phyloP scores from a whole-genome alignment of 1,284 basidiomycete species.

The Afroboletus lepidellus region DNA sequence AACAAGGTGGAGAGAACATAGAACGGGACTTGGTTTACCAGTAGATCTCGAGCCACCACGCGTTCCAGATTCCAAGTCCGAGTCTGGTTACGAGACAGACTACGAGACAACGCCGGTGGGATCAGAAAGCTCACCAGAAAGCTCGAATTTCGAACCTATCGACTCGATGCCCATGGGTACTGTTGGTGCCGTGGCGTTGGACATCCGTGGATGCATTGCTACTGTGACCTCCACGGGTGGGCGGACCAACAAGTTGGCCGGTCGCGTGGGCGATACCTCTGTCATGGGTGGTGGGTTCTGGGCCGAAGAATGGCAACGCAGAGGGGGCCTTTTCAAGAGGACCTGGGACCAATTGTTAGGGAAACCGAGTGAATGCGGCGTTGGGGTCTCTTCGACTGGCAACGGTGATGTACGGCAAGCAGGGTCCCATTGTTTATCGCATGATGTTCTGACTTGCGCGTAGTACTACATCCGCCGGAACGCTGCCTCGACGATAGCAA shows the following conservation, averaged over 20 bases:
- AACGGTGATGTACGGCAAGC: conserved; percentile 62
- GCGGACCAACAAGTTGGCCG: conserved; percentile 79
- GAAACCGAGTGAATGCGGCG: conserved; percentile 40
- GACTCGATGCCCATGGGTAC: conserved; percentile 73
- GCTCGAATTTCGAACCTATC: conserved; percentile 35
- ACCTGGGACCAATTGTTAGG: conserved; percentile 43
- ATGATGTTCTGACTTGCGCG: conserved; percentile 2
- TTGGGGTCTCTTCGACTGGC: conserved; percentile 82
- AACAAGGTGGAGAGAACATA: conserved; percentile 71
- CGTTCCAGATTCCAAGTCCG: neutral
- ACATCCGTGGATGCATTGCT: conserved; percentile 69
- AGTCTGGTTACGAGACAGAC: neutral
- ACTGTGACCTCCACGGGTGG: conserved; percentile 79
- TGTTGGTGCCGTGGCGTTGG: conserved; percentile 80
- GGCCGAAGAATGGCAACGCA: conserved; percentile 70
- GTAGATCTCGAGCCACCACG: conserved; percentile 50
- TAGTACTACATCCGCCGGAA: conserved; percentile 77
- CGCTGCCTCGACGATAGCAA: conserved; percentile 65
- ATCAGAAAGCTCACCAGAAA: conserved; percentile 6
- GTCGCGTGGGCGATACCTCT: conserved; percentile 80
- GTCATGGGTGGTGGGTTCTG: conserved; percentile 76
- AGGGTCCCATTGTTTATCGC: conserved; percentile 4
- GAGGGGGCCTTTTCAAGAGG: conserved; percentile 36
- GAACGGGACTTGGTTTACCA: conserved; percentile 67
- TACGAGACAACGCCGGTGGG: conserved; percentile 18